Evolutionary conservation across 352 stramenopile genomes (phyloP), one percentile per base, ranked within the genome.

Genomic region (Phytophthora podocarpi): DNA sequence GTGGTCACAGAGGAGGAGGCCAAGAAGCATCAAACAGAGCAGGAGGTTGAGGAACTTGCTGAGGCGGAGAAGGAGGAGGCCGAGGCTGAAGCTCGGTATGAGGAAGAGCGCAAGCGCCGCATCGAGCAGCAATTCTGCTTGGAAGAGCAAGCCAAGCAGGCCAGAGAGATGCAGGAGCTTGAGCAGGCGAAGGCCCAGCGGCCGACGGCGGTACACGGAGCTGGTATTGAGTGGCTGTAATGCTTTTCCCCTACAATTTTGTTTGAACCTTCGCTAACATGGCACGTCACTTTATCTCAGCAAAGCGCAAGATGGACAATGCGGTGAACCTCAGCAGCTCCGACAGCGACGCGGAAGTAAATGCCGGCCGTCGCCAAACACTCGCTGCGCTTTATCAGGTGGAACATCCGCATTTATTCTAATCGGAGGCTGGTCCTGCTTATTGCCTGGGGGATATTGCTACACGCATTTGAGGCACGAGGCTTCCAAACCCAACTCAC

Each of bases 1-100:
- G 81, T 81, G 30, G 74, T 95, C 35, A 87, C 83, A 2, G 85
- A 90, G 59, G 83, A 91, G 41, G 80, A 95, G 28, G 74, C 76
- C 11, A 75, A 83, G 37, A 67, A 80, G 40, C 68, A 87, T 57
- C 69, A 85, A 24, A 65, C 75, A 26, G 69, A 78, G 59, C 31
- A 72, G 31, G 64, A 74, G 8, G 61, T 65, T 31, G 48, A 86
- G 10, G 65, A 79, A 43, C 63, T 67, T 45, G 76, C 67, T 27
- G 72, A 76, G 20, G 80, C 64, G 0, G 74, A 84, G 42, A 63
- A 55, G 11, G 69, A 81, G 39, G 64, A 85, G 15, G 72, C 65
- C 7, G 67, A 76, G 27, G 74, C 64, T 8, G 69, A 78, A 53
- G 68, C 76, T 55, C 62, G 64, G 12, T 40, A 30, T 16, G 63